Conservation (phyloP, 352 stramenopile species). For the Phytopythium ostracodes region DNA sequence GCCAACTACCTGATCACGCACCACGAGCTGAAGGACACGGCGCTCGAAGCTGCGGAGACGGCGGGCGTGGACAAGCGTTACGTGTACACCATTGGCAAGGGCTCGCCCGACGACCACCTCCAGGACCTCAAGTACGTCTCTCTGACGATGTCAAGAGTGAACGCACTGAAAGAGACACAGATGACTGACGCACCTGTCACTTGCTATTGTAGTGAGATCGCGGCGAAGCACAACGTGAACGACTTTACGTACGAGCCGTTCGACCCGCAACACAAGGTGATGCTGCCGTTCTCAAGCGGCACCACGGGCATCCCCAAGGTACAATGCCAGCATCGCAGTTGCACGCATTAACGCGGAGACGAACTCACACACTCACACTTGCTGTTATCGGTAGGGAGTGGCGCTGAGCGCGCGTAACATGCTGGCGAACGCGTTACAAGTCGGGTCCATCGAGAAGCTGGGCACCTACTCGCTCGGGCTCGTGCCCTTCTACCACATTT, state of each 20-base stretch:
- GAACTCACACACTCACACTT: neutral
- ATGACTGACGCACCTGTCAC: constrained; percentile 4
- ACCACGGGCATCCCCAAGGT: constrained; percentile 89
- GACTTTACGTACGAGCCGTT: constrained; percentile 41
- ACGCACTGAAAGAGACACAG: neutral
- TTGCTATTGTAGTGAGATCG: constrained; percentile 26
- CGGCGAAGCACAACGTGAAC: constrained; percentile 25
- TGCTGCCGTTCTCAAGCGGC: constrained; percentile 91
- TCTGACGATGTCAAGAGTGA: neutral
- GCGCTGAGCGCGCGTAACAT: constrained; percentile 88
- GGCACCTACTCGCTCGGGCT: constrained; percentile 46
- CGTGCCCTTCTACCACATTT: constrained; percentile 96
- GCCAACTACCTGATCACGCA: constrained; percentile 39
- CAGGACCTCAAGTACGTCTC: constrained; percentile 36
- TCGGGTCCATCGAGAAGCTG: constrained; percentile 56
- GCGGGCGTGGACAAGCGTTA: constrained; percentile 22
- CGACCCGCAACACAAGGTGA: constrained; percentile 49
- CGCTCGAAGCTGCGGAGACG: constrained; percentile 19
- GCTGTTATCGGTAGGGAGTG: constrained; percentile 20
- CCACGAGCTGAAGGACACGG: constrained; percentile 27
- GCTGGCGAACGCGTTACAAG: constrained; percentile 87
- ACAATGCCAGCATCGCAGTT: neutral
- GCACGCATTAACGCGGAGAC: neutral
- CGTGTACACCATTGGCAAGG: constrained; percentile 35
- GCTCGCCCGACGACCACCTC: constrained; percentile 11